Evolutionary conservation across 2,329 filamentous ascomycete genomes (phyloP), one percentile per base, ranked within the genome.

Genomic region (Fusarium concolor): DNA sequence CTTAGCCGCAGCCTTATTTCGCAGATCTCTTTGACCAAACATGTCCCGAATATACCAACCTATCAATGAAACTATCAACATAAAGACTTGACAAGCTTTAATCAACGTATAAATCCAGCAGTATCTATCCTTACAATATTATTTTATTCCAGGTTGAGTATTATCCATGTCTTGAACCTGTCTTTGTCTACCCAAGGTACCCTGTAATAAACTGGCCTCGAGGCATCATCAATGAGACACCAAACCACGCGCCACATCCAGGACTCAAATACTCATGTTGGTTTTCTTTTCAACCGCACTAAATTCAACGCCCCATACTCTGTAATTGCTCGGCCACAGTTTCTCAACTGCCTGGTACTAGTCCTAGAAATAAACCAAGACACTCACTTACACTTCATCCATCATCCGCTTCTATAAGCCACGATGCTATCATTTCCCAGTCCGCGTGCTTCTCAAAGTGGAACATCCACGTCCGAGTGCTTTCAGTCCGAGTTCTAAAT

Each of bases 371-470:
- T 38, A 22, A 15, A 41, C 38, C 37, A 22, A 50, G 50, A 64
- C 57, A 58, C 24, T 67, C 20, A 55, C 47, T 57, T 69, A 69
- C 65, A 68, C 65, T 69, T 69, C 24, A 35, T 18, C 31, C 51
- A 69, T 69, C 65, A 69, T 56, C 62, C 38, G 65, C 47, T 50
- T 46, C 43, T 51, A 68, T 26, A 50, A 68, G 65, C 65, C 65
- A 68, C 65, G 41, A 67, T 67, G 35, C 11, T 28, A 53, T 55
- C 26, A 49, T 44, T 56, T 20, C 28, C 10, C 33, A 46, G 43
- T 33, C 50, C 65, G 50, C 65, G 65, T 69, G 65, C 56, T 42
- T 56, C 31, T 29, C 45, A 44, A 44, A 44, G 42, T 62, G 65
- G 49, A 45, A 67, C 56, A 55, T 18, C 22, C 37, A 20, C 31